Base-by-base conservation (phyloP, 495 filamentous ascomycete genomes). In the Neurospora africana region DNA sequence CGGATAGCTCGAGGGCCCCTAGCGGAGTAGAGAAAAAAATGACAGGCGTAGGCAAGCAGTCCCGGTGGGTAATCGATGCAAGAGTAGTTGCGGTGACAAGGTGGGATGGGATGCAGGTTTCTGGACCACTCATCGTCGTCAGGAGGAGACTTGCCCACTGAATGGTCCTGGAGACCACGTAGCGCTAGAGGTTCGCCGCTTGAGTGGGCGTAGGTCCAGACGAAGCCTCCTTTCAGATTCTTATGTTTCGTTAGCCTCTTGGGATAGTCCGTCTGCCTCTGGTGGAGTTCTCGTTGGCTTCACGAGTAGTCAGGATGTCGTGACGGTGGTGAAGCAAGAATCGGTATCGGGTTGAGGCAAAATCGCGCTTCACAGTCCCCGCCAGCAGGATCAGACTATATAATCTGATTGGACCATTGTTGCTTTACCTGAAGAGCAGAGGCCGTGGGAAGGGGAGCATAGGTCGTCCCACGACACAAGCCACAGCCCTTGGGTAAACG, bases 61-160 rank as follows among this genome's bases (percentile, higher is more conserved):
- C 53, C 53, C 53, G 15, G 53, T 72, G 79, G 74, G 72, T 74
- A 79, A 80, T 77, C 71, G 74, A 77, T 72, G 75, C 76, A 77
- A 74, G 68, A 75, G 73, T 76, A 76, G 73, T 77, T 71, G 73
- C 75, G 74, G 81, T 73, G 69, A 58, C 69, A 73, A 71, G 78
- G 81, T 81, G 76, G 74, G 78, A 78, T 79, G 78, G 72, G 77
- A 76, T 76, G 79, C 77, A 79, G 74, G 74, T 76, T 74, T 78
- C 72, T 74, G 76, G 76, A 79, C 81, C 83, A 85, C 77, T 83
- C 77, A 82, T 75, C 69, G 77, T 76, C 76, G 76, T 77, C 71
- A 75, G 70, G 72, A 73, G 69, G 72, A 77, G 76, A 72, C 78
- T 80, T 75, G 79, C 74, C 74, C 78, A 79, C 69, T 81, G 78